Conservation (phyloP, 2,329 filamentous ascomycete genomes). For the Pseudogymnoascus sp. region DNA sequence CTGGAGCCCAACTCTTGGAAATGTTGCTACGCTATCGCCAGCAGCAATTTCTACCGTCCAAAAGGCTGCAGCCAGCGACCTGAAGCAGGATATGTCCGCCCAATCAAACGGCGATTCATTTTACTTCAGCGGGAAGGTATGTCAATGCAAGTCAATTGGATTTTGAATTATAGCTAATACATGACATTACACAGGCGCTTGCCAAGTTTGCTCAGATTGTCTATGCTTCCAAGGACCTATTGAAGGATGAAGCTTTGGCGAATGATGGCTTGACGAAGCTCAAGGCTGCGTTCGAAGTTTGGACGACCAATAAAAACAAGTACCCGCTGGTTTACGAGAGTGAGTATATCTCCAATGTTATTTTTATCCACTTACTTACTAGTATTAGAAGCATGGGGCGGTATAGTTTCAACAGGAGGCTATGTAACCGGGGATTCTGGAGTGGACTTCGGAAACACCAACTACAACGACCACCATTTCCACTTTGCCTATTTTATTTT, state of each 20-base stretch:
- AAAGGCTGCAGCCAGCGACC: constrained; percentile 59
- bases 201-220: constrained; percentile 68
- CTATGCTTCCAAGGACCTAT: constrained; percentile 55
- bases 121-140: constrained; percentile 83
- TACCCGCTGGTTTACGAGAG: constrained; percentile 58
- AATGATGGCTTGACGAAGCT: constrained; percentile 51
- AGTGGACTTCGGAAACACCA: constrained; percentile 83
- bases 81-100: constrained; percentile 64
- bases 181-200: constrained; percentile 42
- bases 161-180: constrained; percentile 23
- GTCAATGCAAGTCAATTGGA: constrained; percentile 16
- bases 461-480: constrained; percentile 70
- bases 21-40: constrained; percentile 39
- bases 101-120: constrained; percentile 75
- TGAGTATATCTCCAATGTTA: constrained; percentile 28
- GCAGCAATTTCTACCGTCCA: constrained; percentile 52
- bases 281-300: constrained; percentile 58
- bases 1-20: constrained; percentile 53
- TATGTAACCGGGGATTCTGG: constrained; percentile 62
- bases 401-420: constrained; percentile 66
- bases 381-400: constrained; percentile 59
- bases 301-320: constrained; percentile 59
- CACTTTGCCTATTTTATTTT: constrained; percentile 88
- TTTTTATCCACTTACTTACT: constrained; percentile 13
- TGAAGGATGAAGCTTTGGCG: constrained; percentile 49